A percentile compares a stretch with the other conserved stretches of the same genome.
phyloP scores from a whole-genome alignment of 805 yeast genomes.

The Spathaspora girioi region DNA sequence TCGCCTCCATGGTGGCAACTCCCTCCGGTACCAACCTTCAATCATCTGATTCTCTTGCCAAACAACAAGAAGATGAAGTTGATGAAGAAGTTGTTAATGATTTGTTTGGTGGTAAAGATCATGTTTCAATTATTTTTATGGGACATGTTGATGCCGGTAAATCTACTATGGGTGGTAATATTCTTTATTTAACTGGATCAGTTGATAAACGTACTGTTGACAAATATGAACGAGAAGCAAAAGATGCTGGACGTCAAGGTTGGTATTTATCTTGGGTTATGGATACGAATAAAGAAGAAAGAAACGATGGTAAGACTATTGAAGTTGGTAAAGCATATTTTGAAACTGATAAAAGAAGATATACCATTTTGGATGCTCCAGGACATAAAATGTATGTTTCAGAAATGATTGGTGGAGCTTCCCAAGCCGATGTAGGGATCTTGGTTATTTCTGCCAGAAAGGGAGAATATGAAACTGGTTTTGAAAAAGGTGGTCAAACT shows the following conservation, averaged over 20 bases:
- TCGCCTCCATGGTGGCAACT: conserved; percentile 12
- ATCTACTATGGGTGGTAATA: conserved; percentile 98
- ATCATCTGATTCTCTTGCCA: conserved; percentile 50
- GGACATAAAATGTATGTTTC: conserved; percentile 99
- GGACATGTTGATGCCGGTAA: conserved; percentile 99
- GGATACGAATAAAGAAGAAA: conserved; percentile 99
- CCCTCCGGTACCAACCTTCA: conserved; percentile 8
- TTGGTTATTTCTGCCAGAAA: conserved; percentile 96
- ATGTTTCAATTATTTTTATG: conserved; percentile 94
- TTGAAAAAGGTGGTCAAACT: conserved; percentile 98
- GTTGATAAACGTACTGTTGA: conserved; percentile 99
- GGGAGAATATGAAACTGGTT: conserved; percentile 99
- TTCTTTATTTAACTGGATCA: conserved; percentile 88
- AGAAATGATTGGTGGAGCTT: conserved; percentile 99
- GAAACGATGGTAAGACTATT: conserved; percentile 98
- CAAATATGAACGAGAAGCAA: conserved; percentile 96
- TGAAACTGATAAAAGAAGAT: conserved; percentile 96
- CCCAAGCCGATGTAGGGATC: conserved; percentile 98
- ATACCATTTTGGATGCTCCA: conserved; percentile 97
- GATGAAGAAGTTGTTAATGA: conserved; percentile 88
- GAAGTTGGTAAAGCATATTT: conserved; percentile 98
- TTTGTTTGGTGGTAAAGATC: conserved; percentile 96
- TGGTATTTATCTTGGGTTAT: conserved; percentile 99
- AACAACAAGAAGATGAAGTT: conserved; percentile 74
- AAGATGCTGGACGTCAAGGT: conserved; percentile 99